Base-by-base conservation (phyloP, 345 rosid genomes). In the Eutrema japonicum region DNA sequence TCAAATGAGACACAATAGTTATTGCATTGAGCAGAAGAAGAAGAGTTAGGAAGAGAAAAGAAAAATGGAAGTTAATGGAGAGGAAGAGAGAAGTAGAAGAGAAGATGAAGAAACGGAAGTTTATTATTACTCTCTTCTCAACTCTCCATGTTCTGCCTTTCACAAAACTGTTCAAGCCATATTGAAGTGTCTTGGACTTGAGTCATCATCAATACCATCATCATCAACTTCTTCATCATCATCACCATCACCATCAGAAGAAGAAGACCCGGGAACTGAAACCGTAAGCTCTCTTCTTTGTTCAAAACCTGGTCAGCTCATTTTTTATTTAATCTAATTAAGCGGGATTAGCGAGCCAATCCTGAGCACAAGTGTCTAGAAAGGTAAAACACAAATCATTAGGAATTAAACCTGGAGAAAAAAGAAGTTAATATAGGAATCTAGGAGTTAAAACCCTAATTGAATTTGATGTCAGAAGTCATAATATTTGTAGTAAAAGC, bases 151-250 rank as follows among this genome's bases (percentile, higher is more conserved):
- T 70, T 54, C 66, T 46, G 53, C 50, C 29, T 76, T 71, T 64
- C 38, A 70, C 38, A 56, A 64, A 70, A 27, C 50, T 40, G 71
- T 64, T 70, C 51, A 76, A 76, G 38, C 71, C 53, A 55, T 76
- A 47, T 40, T 76, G 61, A 70, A 50, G 52, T 76, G 75, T 64
- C 52, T 76, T 64, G 75, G 79, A 64, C 52, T 70, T 64, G 71
- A 70, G 10, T 63, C 75, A 46, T 29, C 75, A 36, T 35, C 70
- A 58, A 1, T 10, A 65, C 13, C 67, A 53, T n/a, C 77, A 41
- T 3, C 68, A 1, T 61, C 26, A 22, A 22, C 26, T 22, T 22
- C 76, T 6, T 63, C 76, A 50, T 60, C 75, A 8, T 57, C 64
- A 2, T 52, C 68, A 0, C 56, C 71, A 26, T 3, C 66, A 16